phyloP scores from a whole-genome alignment of 2,329 filamentous ascomycete genomes.

The Penicillium sp. region DNA sequence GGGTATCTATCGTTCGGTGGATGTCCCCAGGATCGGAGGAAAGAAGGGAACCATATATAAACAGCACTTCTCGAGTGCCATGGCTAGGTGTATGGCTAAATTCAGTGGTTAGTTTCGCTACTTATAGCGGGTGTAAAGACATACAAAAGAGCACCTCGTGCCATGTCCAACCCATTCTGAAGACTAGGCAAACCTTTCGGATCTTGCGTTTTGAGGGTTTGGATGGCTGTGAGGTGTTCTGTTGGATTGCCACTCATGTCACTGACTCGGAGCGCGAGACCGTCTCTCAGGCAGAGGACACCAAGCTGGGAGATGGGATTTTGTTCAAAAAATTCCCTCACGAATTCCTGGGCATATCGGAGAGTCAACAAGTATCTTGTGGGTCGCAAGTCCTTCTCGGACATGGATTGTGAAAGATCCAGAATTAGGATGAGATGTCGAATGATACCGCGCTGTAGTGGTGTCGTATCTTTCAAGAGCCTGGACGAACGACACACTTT shows the following conservation, averaged over 20 bases:
- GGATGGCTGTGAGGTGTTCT: slow-evolving; percentile 77
- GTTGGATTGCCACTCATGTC: slow-evolving; percentile 89
- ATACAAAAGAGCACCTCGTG: slow-evolving; percentile 81
- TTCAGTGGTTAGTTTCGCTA: slow-evolving; percentile 5
- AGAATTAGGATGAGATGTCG: slow-evolving; percentile 89
- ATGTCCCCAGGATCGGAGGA: slow-evolving; percentile 94
- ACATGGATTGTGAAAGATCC: slow-evolving; percentile 91
- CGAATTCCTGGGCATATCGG: slow-evolving; percentile 80
- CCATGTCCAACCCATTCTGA: slow-evolving; percentile 96
- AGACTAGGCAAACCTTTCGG: slow-evolving; percentile 74
- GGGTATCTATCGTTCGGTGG: slow-evolving; percentile 76
- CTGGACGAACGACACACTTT: slow-evolving; percentile 45
- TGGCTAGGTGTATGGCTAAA: slow-evolving; percentile 81
- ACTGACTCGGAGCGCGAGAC: slow-evolving; percentile 78
- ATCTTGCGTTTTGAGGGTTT: slow-evolving; percentile 63
- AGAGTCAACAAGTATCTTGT: slow-evolving; percentile 80
- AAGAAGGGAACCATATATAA: slow-evolving; percentile 86
- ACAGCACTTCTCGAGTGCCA: slow-evolving; percentile 86
- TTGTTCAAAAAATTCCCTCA: slow-evolving; percentile 94
- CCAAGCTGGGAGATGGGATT: slow-evolving; percentile 96
- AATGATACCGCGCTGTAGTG: slow-evolving; percentile 93
- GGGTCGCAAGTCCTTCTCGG: slow-evolving; percentile 89
- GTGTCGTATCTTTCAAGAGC: slow-evolving; percentile 87
- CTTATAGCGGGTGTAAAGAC: slow-evolving; percentile 22
- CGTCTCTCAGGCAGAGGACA: slow-evolving; percentile 89